Conservation (phyloP, 164 flowering plant species). For the Amborella trichopoda region DNA sequence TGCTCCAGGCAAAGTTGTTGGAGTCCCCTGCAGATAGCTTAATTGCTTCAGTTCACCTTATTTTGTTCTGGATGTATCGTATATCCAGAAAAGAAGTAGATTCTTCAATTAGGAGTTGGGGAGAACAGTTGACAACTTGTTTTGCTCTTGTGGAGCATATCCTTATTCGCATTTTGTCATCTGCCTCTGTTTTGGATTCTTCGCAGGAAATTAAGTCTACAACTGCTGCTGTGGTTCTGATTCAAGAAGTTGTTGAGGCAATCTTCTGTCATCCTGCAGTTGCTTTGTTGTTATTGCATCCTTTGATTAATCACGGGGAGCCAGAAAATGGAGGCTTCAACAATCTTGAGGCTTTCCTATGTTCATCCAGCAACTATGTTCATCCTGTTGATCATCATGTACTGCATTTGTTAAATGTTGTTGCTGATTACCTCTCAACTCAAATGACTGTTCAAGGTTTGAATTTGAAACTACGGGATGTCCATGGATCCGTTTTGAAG, state of each 20-base stretch:
- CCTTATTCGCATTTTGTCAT: constrained; percentile 22
- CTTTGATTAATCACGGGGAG: constrained; percentile 15
- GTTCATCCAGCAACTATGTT: constrained; percentile 20
- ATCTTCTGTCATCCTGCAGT: constrained; percentile 62
- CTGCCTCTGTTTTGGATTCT: constrained; percentile 16
- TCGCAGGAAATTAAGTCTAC: constrained; percentile 5
- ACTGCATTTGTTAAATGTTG: constrained; percentile 27
- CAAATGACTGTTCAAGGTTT: constrained; percentile 7
- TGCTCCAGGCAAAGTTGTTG: constrained; percentile 44
- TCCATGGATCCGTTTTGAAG: constrained; percentile 17
- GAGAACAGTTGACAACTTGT: constrained; percentile 36
- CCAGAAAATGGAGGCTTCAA: constrained; percentile 8
- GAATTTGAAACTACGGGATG: constrained; percentile 8
- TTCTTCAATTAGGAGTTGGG: constrained; percentile 27
- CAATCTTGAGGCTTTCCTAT: constrained; percentile 18
- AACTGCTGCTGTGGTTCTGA: constrained; percentile 10
- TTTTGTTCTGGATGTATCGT: constrained; percentile 69
- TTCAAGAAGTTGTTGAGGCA: constrained; percentile 31
- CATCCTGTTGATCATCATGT: constrained; percentile 29
- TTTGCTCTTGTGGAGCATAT: constrained; percentile 32
- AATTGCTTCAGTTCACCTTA: constrained; percentile 34
- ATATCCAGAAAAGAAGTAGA: constrained; percentile 23
- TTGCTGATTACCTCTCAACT: constrained; percentile 27
- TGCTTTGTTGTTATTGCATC: constrained; percentile 19
- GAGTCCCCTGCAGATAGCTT: constrained; percentile 20